phyloP scores from a whole-genome alignment of 2,329 filamentous ascomycete genomes.

The Amylocarpus encephaloides region DNA sequence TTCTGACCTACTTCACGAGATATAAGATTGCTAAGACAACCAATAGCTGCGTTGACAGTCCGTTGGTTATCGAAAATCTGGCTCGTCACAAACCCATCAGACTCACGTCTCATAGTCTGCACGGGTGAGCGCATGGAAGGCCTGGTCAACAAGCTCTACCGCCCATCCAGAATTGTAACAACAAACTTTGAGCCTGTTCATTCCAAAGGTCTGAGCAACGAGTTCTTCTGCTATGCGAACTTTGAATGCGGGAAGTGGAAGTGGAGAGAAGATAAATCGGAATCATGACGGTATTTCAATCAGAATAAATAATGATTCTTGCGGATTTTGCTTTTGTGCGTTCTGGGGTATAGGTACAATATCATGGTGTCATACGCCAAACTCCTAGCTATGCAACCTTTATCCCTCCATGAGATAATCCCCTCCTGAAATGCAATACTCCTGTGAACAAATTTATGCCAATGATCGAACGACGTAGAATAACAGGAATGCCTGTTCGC shows the following conservation, averaged over 20 bases:
- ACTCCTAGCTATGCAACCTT: constrained; percentile 1
- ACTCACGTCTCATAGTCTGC: constrained; percentile 52
- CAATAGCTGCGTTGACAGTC: constrained; percentile 61
- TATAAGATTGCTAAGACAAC: background rate
- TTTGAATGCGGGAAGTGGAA: constrained; percentile 57
- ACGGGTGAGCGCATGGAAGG: constrained; percentile 71
- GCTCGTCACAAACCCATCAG: constrained; percentile 8
- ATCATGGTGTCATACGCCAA: constrained; percentile 2
- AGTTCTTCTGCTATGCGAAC: constrained; percentile 75
- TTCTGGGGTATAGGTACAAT: constrained; percentile 4
- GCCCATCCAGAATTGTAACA: constrained; percentile 51
- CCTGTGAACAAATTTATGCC: constrained; percentile 4
- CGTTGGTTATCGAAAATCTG: constrained; percentile 59
- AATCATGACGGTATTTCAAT: background rate
- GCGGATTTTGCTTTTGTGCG: background rate
- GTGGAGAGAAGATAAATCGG: constrained; percentile 25
- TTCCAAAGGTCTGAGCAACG: constrained; percentile 68
- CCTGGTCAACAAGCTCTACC: constrained; percentile 62
- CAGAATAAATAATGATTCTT: background rate
- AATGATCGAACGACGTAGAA: constrained; percentile 70
- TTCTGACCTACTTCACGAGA: background rate
- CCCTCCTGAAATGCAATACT: background rate
- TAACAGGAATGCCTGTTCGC: constrained; percentile 80
- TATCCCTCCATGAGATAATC: background rate
- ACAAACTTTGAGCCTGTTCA: constrained; percentile 66